Evolutionary conservation across 257 asterid species (phyloP).

Genomic region (Thymus mandschuricus): DNA sequence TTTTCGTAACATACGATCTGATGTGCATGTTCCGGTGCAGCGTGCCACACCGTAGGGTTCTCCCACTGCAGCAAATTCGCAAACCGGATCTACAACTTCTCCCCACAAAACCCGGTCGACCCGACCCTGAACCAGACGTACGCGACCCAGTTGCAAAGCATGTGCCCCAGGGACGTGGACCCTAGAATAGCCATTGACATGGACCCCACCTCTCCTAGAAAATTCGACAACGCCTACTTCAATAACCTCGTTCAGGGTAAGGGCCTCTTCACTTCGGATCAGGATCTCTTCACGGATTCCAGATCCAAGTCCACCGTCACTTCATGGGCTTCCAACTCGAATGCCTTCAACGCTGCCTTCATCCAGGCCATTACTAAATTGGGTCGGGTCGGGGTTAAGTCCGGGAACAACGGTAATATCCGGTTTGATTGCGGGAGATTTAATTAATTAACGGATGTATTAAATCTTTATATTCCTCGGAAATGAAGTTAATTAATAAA

Average conservation of each 20-base stretch:
- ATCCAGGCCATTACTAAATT: slow-evolving; percentile 63
- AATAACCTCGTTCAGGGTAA: slow-evolving; percentile 63
- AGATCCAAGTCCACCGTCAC: slow-evolving; percentile 58
- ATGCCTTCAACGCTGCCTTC: slow-evolving; percentile 57
- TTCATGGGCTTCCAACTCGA: slow-evolving; percentile 53
- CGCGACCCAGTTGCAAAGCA: slow-evolving; percentile 50
- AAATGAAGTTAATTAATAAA: no score
- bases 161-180: slow-evolving; percentile 69
- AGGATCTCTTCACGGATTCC: slow-evolving; percentile 63
- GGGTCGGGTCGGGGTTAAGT: slow-evolving; percentile 88
- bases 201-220: slow-evolving; percentile 78
- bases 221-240: slow-evolving; percentile 71
- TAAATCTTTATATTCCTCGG: no score
- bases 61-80: slow-evolving; percentile 79
- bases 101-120: slow-evolving; percentile 50
- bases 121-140: slow-evolving; percentile 70
- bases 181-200: slow-evolving; percentile 66
- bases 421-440: slow-evolving; percentile 77
- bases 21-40: slow-evolving; percentile 38
- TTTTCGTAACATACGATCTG: no score
- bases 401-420: slow-evolving; percentile 65
- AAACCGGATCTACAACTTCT: slow-evolving; percentile 72
- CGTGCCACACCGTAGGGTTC: slow-evolving; percentile 80
- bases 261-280: slow-evolving; percentile 89
- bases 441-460: slow-evolving; percentile 35